phyloP scores from a whole-genome alignment of 1,139 yeast genomes.

The Candida buenavistaensis region DNA sequence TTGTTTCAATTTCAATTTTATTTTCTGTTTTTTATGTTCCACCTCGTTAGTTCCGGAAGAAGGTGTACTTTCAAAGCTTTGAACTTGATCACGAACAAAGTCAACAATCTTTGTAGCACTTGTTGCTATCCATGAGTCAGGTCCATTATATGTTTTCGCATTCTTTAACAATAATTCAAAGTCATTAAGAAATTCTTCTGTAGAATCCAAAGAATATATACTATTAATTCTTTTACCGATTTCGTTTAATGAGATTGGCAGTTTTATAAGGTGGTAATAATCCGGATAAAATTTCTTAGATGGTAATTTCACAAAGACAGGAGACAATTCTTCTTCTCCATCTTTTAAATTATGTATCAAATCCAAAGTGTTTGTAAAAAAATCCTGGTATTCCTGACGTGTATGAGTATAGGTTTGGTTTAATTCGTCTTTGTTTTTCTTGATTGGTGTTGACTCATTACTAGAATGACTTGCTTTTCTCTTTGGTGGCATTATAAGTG shows the following conservation, averaged over 20 bases:
- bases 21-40: slow-evolving; percentile 12
- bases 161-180: slow-evolving; percentile 58
- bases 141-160: slow-evolving; percentile 62
- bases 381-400: slow-evolving; percentile 25
- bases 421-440: slow-evolving; percentile 14
- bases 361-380: slow-evolving; percentile 28
- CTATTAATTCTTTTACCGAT: slow-evolving; percentile 49
- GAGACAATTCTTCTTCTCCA: slow-evolving; percentile 36
- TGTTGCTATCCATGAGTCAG: slow-evolving; percentile 59
- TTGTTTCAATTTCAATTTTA: slow-evolving; percentile 15
- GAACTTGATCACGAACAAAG: slow-evolving; percentile 44
- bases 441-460: slow-evolving; percentile 7
- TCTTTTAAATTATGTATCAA: slow-evolving; percentile 29
- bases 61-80: slow-evolving; percentile 22
- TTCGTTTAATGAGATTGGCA: slow-evolving; percentile 71
- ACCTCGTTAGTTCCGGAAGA: not conserved
- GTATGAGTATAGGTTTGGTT: slow-evolving; percentile 13
- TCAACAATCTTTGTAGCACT: slow-evolving; percentile 48
- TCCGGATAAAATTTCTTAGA: slow-evolving; percentile 77
- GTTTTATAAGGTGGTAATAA: slow-evolving; percentile 63
- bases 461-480: slow-evolving; percentile 17
- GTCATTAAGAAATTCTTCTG: slow-evolving; percentile 51
- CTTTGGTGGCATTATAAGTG: slow-evolving; percentile 26
- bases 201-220: slow-evolving; percentile 27
- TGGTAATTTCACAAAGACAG: slow-evolving; percentile 69